These are phyloP conservation scores for Sistotremastrum suecicum DNA, from an alignment of 768 basidiomycete genomes.

Conservation along the genomic window DNA sequence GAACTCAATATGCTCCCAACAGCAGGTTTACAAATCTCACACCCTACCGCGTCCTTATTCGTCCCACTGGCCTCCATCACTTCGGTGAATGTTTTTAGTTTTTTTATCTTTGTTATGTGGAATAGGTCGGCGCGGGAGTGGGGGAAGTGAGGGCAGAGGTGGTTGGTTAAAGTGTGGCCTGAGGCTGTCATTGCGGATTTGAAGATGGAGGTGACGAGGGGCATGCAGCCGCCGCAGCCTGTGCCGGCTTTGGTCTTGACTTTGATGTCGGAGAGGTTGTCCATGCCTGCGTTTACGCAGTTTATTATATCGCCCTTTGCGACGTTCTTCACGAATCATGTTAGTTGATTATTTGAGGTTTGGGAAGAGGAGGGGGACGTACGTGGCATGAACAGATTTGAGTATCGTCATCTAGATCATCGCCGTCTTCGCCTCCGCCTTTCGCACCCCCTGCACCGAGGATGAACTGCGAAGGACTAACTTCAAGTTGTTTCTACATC, in stretches of 20 bases:
- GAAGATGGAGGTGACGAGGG: conserved; percentile 33
- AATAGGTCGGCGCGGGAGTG: conserved; percentile 56
- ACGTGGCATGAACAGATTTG: conserved; percentile 62
- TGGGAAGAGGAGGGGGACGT: conserved; percentile 5
- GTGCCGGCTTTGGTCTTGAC: conserved; percentile 54
- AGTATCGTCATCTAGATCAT: conserved; percentile 55
- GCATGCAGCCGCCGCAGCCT: conserved; percentile 64
- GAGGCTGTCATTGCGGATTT: conserved; percentile 23
- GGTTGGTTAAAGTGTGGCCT: conserved; percentile 55
- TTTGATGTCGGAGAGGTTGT: conserved; percentile 41
- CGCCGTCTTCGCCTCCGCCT: conserved; percentile 41
- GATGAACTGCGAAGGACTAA: conserved; percentile 53
- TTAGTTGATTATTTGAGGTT: neutral
- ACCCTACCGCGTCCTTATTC: conserved; percentile 39
- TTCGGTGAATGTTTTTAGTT: conserved; percentile 37
- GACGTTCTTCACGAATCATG: conserved; percentile 31
- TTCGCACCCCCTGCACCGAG: conserved; percentile 28
- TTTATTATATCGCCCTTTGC: conserved; percentile 40
- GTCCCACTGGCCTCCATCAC: conserved; percentile 38
- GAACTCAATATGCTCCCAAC: conserved; percentile 41
- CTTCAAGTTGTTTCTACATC: conserved; percentile 45
- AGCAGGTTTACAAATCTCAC: conserved; percentile 62
- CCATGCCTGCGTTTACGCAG: conserved; percentile 36
- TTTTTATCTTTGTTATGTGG: conserved; percentile 46
- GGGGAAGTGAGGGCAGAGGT: conserved; percentile 51